Percentiles rank a stretch among this genome's conserved stretches.
phyloP scores from a whole-genome alignment of 177 flowering plant genomes.

The Telopea speciosissima region DNA sequence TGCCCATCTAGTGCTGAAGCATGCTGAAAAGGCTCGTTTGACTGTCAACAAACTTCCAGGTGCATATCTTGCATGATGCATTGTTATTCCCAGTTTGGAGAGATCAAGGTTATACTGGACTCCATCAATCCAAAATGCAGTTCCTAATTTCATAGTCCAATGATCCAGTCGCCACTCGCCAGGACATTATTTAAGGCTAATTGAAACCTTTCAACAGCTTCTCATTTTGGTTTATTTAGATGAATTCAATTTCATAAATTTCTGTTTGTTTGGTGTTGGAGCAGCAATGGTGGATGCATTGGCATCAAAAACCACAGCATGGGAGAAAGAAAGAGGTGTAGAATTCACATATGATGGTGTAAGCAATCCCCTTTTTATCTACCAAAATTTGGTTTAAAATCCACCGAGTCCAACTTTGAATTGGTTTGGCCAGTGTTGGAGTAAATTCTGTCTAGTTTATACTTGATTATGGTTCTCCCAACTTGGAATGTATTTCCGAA shows the following conservation, averaged over 20 bases:
- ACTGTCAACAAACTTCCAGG: constrained; percentile 75
- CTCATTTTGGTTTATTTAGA: constrained; percentile 1
- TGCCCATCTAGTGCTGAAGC: constrained; percentile 69
- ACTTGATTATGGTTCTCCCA: background rate
- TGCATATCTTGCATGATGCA: constrained; percentile 16
- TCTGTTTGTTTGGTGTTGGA: constrained; percentile 5
- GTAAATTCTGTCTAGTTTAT: background rate
- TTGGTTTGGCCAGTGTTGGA: background rate
- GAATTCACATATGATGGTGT: constrained; percentile 82
- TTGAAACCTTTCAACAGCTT: background rate
- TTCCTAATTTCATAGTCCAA: background rate
- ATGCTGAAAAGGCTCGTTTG: constrained; percentile 92
- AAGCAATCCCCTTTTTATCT: constrained; percentile 21
- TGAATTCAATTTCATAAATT: background rate
- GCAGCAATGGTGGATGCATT: constrained; percentile 75
- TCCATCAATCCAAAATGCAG: background rate
- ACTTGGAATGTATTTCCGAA: background rate
- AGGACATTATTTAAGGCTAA: background rate
- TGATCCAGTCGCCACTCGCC: too few species aligned
- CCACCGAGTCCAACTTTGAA: background rate
- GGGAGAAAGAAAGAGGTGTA: constrained; percentile 67
- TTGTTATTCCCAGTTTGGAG: background rate
- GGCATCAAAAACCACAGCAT: constrained; percentile 46
- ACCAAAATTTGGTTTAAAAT: too few species aligned
- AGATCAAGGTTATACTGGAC: background rate